Base-by-base conservation (phyloP, 192 early-diverging fungal species). In the Linnemannia exigua region DNA sequence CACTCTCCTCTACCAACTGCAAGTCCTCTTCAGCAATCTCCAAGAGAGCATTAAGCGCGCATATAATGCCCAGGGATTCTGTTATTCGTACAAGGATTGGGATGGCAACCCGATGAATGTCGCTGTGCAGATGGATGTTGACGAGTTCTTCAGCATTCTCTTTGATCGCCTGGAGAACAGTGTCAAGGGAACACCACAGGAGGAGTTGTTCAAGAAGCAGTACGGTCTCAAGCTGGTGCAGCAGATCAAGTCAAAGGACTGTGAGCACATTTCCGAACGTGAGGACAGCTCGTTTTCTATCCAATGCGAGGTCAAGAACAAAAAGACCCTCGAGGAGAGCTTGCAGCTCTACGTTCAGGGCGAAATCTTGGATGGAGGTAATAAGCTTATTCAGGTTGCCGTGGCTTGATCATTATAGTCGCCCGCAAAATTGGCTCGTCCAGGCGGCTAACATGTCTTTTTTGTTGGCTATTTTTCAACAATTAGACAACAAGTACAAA, bases 161-260 rank as follows among this genome's bases (percentile, higher is more conserved):
- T 91, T 92, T 82, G 91, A 92, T 66, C 87, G 91, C 16, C 67
- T 92, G 41, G 91, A 92, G 74, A 89, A 73, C 70, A 87, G 87
- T 61, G 79, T 92, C 17, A 87, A 88, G 46, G 81, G 84, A 20
- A 89, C 88, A 3, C 84, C 87, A 1, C 87, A 92, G 35, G 92
- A 81, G 28, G 77, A 80, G 74, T 54, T 91, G 38, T 89, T 93
- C 69, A 91, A 88, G 73, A 52, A 90, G 70, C 90, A 91, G 73
- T 92, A 88, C 50, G 91, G 92, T 19, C 92, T 92, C 22, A 88
- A 92, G 52, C 66, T 91, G n/a, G 87, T 93, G 25, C 91, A 93
- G 33, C 88, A 90, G 48, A 89, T 92, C 76, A 91, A 90, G 52
- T 92, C 91, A 14, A 88, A 85, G 70, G 90, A 90, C 37, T 92